Evolutionary conservation across 2,329 filamentous ascomycete species (phyloP), one percentile per base, ranked within the genome.

Genomic region (Ascochyta lentis): DNA sequence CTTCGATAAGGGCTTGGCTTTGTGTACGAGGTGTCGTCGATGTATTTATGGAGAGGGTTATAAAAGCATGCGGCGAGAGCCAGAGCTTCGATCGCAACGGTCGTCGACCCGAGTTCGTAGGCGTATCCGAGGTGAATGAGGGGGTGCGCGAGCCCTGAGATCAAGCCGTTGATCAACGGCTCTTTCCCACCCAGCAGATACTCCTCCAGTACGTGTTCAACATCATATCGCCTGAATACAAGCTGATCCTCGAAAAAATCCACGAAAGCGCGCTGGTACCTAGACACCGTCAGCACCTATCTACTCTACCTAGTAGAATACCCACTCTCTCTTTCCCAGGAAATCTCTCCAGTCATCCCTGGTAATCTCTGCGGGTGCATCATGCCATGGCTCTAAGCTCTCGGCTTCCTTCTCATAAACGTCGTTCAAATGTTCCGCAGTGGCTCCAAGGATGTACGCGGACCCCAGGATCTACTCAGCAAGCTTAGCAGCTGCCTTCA

Each of bases 51-150:
- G 45, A 83, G 78, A 42, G 79, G 76, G 59, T 79, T 80, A 70
- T 87, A 85, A 69, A 82, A 85, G 56, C 83, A 84, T 16, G 84
- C 77, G 0, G 87, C 81, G 58, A 96, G 81, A 0, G 86, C 87
- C 0, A 99, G 82, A 0, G 92, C 90, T 79, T 99, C 95, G 77
- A 96, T 95, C 43, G 88, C 93, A 19, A 98, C 74, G 61, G 96
- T 94, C 55, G 89, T 89, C 65, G 85, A 95, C 59, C 90, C 86
- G 66, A 98, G 82, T 78, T 99, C 94, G 70, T 89, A 94, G 9
- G 92, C 95, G 72, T 96, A 97, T n/a, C 87, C 93, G 2, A 99
- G 83, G 69, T 98, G 95, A 55, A 98, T 95, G n/a, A 98, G 80
- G 1, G 94, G 91, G 68, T 97, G 91, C 16, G 89, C 94, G 58